These are phyloP conservation scores for Sporobolomyces pararoseus DNA, from an alignment of 768 basidiomycete genomes.

Conservation along the genomic window DNA sequence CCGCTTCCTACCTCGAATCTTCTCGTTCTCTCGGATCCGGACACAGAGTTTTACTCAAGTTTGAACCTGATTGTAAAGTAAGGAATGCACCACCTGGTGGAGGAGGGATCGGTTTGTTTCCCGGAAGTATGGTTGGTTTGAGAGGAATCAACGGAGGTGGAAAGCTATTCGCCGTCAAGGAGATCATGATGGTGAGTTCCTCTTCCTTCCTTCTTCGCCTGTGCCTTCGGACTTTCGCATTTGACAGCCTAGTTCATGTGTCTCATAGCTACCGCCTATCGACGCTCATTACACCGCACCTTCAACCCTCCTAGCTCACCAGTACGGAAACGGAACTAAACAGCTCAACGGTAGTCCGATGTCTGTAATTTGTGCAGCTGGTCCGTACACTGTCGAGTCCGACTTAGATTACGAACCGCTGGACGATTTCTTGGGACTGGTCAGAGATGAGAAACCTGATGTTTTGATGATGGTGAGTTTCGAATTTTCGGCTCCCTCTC, in stretches of 20 bases:
- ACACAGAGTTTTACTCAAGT: slow-evolving; percentile 63
- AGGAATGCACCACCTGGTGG: slow-evolving; percentile 63
- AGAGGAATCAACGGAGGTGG: slow-evolving; percentile 89
- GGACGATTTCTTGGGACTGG: slow-evolving; percentile 60
- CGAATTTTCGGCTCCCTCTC: not conserved
- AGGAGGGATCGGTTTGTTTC: slow-evolving; percentile 71
- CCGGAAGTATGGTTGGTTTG: slow-evolving; percentile 79
- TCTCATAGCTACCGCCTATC: slow-evolving; percentile 64
- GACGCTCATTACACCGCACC: slow-evolving; percentile 49
- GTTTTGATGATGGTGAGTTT: slow-evolving; percentile 68
- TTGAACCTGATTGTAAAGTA: slow-evolving; percentile 64
- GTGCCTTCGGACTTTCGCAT: not conserved
- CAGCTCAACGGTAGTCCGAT: slow-evolving; percentile 56
- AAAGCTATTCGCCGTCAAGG: slow-evolving; percentile 75
- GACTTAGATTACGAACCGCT: slow-evolving; percentile 74
- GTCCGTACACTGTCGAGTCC: slow-evolving; percentile 77
- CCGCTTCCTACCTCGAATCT: slow-evolving; percentile 72
- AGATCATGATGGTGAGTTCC: slow-evolving; percentile 72
- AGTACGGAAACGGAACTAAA: slow-evolving; percentile 50
- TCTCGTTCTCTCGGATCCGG: slow-evolving; percentile 70
- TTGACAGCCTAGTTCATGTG: no score
- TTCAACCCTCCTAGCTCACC: slow-evolving; percentile 53
- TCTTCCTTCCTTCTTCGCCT: not conserved
- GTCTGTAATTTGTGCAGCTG: slow-evolving; percentile 69
- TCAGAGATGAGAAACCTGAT: slow-evolving; percentile 65